These are phyloP conservation scores for Lophium mytilinum DNA, from an alignment of 495 filamentous ascomycete species.

Conservation along the genomic window DNA sequence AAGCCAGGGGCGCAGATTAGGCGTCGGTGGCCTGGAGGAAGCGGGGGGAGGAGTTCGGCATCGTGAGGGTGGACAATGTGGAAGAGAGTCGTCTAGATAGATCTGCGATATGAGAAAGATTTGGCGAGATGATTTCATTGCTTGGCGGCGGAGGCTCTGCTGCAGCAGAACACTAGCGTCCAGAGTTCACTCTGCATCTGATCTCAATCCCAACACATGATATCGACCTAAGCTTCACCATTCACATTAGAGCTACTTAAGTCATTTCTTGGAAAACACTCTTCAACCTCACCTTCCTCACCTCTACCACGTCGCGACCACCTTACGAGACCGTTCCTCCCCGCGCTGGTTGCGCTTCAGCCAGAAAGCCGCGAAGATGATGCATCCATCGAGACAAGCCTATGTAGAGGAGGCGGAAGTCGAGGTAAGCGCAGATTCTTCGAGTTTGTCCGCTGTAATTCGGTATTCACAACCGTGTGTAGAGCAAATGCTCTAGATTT, in stretches of 20 bases:
- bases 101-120: too few relatives aligned
- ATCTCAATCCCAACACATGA: neutral
- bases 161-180: too few relatives aligned
- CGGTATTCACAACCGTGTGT: slow-evolving; percentile 10
- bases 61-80: too few relatives aligned
- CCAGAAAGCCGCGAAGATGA: slow-evolving; percentile 38
- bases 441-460: slow-evolving; percentile 20
- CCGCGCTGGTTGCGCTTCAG: neutral
- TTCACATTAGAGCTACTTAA: neutral
- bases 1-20: slow-evolving; percentile 3
- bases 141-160: too few relatives aligned
- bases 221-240: too few relatives aligned
- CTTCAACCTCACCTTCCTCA: too few relatives aligned
- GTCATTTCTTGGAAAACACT: neutral
- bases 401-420: slow-evolving; percentile 79
- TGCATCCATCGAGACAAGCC: slow-evolving; percentile 90
- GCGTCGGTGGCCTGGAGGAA: slow-evolving; percentile 1
- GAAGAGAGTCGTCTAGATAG: too few relatives aligned
- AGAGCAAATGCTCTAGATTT: slow-evolving; percentile 13
- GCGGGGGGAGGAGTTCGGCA: neutral
- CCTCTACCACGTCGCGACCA: neutral
- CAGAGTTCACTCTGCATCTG: neutral
- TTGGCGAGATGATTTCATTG: too few relatives aligned
- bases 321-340: neutral
- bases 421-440: slow-evolving; percentile 49